Base-by-base conservation (phyloP, 2,329 filamentous ascomycete genomes). In the Chaetomiaceae sp. region DNA sequence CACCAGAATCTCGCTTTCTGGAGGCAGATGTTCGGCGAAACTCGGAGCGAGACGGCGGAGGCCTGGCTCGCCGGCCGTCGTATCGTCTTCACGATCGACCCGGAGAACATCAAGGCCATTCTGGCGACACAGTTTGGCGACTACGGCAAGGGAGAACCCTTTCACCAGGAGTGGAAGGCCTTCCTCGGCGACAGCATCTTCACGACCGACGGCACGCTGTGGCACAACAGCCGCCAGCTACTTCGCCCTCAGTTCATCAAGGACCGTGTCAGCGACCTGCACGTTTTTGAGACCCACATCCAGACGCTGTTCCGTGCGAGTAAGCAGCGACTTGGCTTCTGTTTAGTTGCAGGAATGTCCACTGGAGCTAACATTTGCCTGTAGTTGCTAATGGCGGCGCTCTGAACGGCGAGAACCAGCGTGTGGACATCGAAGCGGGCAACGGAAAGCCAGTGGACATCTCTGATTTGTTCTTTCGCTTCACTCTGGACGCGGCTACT, bases 91-190 rank as follows among this genome's bases (percentile, higher is more conserved):
- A 95, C 90, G 0, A 78, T 78, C 5, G 88, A 95, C 56, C 85
- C 86, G 0, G 88, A 94, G 59, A 95, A 95, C 61, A 85, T 95
- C 69, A 95, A 95, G 65, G 87, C 90, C 6, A 75, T 96, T 18
- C 72, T 96, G n/a, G 86, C 89, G 0, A 85, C 84, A 1, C 88
- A 95, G 60, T 96, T 96, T 60, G 68, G 68, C 33, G 86, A 95
- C 60, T 96, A 83, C 61, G 90, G 89, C 57, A 89, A 95, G 62
- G 88, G 89, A 6, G 67, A 80, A 51, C 66, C 72, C 18, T 95
- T 95, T 67, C 83, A 90, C 57, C 56, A 65, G 8, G 83, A 89
- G 42, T 94, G 85, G 84, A 73, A 78, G 47, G 78, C 81, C 12
- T 94, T 87, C 53, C 69, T 95, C 17, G 86, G 85, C 19, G 76